A percentile compares a stretch with the other conserved stretches of the same genome.
Evolutionary conservation across 139 green algal genomes (phyloP).

Genomic region (Chlamydomonas sp.): DNA sequence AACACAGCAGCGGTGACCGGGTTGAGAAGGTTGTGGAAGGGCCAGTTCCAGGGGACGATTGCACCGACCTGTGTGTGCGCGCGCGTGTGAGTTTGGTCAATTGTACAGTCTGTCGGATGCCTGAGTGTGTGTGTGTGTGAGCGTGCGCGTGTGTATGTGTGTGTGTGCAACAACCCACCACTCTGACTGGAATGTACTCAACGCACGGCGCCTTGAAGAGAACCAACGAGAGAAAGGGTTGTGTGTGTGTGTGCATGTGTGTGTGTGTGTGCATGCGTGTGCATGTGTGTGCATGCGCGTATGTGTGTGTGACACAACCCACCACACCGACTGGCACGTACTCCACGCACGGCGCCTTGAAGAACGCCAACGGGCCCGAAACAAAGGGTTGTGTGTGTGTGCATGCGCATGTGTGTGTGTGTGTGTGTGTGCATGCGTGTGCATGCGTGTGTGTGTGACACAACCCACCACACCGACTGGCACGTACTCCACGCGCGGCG

Average conservation of each 20-base stretch:
- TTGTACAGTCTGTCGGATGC: no score
- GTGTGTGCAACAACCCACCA: no score
- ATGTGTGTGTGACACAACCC: not conserved
- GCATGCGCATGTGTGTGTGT: not conserved
- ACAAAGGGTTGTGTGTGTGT: not conserved
- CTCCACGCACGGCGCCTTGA: no score
- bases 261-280: no score
- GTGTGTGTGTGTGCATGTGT: not conserved
- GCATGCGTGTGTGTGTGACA: not conserved
- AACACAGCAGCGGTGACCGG: slow-evolving; percentile 86
- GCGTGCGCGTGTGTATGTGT: no score
- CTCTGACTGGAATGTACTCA: not conserved
- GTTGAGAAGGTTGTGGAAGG: slow-evolving; percentile 99
- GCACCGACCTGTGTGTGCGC: slow-evolving; percentile 69
- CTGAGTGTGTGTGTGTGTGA: no score
- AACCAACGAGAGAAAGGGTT: not conserved
- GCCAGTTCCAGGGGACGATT: slow-evolving; percentile 99
- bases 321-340: no score
- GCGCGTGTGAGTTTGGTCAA: no score
- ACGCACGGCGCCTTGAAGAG: not conserved
- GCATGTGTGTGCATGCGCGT: no score
- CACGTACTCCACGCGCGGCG: no score
- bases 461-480: not conserved
- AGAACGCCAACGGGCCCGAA: no score
- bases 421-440: no score